Evolutionary conservation across 768 basidiomycete genomes (phyloP), one percentile per base, ranked within the genome.

Genomic region (Pulveroboletus sp.): DNA sequence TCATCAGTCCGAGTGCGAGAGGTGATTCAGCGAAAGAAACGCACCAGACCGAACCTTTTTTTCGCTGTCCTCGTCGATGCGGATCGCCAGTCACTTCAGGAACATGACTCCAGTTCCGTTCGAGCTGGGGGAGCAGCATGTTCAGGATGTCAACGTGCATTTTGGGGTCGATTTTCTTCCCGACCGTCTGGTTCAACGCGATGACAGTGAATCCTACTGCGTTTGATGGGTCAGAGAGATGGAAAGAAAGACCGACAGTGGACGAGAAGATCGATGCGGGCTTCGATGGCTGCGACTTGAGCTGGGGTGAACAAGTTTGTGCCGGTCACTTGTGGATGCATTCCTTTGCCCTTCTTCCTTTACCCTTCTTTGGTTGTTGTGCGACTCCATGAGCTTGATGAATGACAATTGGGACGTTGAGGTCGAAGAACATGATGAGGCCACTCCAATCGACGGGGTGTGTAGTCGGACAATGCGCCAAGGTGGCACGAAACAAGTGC

Each of bases 131-230:
- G n/a, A 89, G 65, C 10, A 93, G 65, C 5, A 62, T 59, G 32
- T 83, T 74, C 19, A 90, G 72, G 11, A 73, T 71, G 64, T 93
- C 90, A 35, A 79, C 69, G 59, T 89, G 86, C 0, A 71, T 73
- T 64, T 85, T 85, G 3, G 80, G 72, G 55, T 90, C 87, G n/a
- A 91, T 74, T 52, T 80, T 83, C 45, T 83, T 82, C 49, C 81
- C 72, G 14, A 87, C 76, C 2, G 78, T 81, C 59, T 93, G 88
- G 57, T 81, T 86, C 54, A 94, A 75, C 2, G 84, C 86, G 39
- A 94, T 62, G 30, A 90, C 82, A 26, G 84, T 80, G 69, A 92
- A 94, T 76, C 92, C 92, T 74, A 94, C 91, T 94, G 64, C 24
- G 27, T 41, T 48, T 53, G 11, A 38, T 34, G 16, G 2, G 49